Percentiles rank a stretch among this genome's conserved stretches.
Evolutionary conservation across 192 early-diverging fungal genomes (phyloP).

Genomic region (Linnemannia exigua): DNA sequence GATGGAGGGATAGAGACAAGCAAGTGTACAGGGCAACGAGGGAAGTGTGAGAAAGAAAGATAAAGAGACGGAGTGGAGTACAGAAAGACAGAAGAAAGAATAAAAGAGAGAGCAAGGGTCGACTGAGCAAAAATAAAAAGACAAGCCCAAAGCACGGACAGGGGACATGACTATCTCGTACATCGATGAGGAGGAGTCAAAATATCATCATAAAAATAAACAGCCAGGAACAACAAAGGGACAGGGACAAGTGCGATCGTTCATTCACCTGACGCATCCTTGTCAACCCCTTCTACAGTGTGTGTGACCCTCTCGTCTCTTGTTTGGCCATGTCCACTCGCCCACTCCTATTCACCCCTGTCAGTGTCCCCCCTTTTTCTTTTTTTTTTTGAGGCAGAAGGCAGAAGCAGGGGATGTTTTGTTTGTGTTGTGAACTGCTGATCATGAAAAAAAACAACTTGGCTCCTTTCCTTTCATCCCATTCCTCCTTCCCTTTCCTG

Average conservation of each 20-base stretch:
- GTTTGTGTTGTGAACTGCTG: not conserved
- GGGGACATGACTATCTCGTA: not conserved
- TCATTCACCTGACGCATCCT: not conserved
- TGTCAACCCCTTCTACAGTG: not conserved
- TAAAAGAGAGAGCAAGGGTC: not conserved
- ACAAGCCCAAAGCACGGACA: not conserved
- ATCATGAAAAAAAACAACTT: not conserved
- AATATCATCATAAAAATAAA: not conserved
- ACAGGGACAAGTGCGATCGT: not conserved
- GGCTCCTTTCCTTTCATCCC: not conserved
- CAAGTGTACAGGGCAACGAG: not conserved
- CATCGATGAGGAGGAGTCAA: not conserved
- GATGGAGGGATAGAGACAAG: too few relatives aligned
- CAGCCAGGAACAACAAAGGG: not conserved
- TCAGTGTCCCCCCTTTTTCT: not conserved
- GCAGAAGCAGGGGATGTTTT: not conserved
- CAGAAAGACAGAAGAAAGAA: not conserved
- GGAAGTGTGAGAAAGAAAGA: not conserved
- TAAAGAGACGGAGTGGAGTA: not conserved
- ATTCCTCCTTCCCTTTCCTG: not conserved
- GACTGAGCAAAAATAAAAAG: not conserved
- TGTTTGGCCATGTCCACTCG: not conserved
- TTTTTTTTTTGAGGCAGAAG: not conserved
- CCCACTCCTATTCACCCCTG: constrained; percentile 1
- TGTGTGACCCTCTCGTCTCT: not conserved